Conservation (phyloP, 495 filamentous ascomycete genomes). For the Collariella sp. region DNA sequence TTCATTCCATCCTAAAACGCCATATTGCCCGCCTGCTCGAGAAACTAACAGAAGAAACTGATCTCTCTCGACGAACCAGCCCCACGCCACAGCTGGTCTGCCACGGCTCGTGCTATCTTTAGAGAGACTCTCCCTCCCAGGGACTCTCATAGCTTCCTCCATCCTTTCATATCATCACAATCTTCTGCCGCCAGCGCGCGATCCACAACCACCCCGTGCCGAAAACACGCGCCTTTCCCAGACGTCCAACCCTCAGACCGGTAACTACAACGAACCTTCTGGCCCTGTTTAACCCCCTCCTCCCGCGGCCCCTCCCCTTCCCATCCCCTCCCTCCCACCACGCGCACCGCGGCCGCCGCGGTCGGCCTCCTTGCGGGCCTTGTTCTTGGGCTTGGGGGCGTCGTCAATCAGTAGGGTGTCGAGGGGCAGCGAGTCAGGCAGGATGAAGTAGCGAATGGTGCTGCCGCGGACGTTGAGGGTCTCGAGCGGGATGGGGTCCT, state of each 20-base stretch:
- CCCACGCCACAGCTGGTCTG: too few species aligned
- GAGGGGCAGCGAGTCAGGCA: conserved; percentile 87
- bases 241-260: neutral
- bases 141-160: neutral
- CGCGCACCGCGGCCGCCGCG: conserved; percentile 53
- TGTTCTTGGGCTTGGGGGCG: conserved; percentile 97
- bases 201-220: neutral
- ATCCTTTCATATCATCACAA: neutral
- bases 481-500: conserved; percentile 78
- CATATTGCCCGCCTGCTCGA: neutral
- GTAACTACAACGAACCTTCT: neutral
- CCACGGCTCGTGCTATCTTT: neutral
- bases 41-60: neutral
- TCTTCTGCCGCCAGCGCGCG: neutral
- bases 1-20: conserved; percentile 9
- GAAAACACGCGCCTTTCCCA: neutral
- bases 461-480: conserved; percentile 69
- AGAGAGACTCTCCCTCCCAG: neutral
- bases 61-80: neutral
- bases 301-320: conserved; percentile 4
- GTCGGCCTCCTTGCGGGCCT: conserved; percentile 86
- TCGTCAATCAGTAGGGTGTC: conserved; percentile 95
- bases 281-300: neutral
- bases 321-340: conserved; percentile 18
- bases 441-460: conserved; percentile 36